Percentiles rank a stretch among this genome's conserved stretches.
These are phyloP conservation scores for Phaffomyces antillensis DNA, from an alignment of 805 yeast species.

Conservation along the genomic window DNA sequence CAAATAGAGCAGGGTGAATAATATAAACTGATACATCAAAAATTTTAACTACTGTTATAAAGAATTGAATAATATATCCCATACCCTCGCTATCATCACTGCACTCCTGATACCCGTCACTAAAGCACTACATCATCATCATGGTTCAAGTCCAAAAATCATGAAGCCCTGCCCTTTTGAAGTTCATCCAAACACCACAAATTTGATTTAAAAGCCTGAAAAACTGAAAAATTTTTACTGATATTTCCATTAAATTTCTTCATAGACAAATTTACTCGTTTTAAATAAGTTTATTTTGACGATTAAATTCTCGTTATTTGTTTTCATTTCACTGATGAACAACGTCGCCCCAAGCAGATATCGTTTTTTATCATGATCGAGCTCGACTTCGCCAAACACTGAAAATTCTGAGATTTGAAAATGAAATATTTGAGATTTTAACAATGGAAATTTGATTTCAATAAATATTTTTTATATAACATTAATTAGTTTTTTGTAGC, in stretches of 20 bases:
- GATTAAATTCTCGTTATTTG: background rate
- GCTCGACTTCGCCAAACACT: constrained; percentile 26
- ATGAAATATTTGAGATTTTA: too few species aligned
- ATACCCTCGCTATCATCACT: too few species aligned
- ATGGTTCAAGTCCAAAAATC: too few species aligned
- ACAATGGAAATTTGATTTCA: background rate
- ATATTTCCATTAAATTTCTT: background rate
- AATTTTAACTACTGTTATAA: too few species aligned
- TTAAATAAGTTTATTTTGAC: background rate
- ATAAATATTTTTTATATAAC: background rate
- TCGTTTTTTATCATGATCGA: constrained; percentile 25
- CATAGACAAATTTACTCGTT: background rate
- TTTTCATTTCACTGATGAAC: constrained; percentile 17
- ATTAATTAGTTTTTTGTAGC: background rate
- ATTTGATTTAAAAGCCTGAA: background rate
- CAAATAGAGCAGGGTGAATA: too few species aligned
- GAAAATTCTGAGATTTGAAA: constrained; percentile 23
- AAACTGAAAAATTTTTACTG: background rate
- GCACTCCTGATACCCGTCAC: too few species aligned
- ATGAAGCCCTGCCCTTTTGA: too few species aligned
- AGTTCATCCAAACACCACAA: background rate
- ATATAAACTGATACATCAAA: too few species aligned
- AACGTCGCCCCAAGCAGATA: constrained; percentile 28
- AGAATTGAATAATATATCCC: too few species aligned
- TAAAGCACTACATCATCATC: too few species aligned